Conservation (phyloP, 352 stramenopile genomes). For the Peronospora tabacina region DNA sequence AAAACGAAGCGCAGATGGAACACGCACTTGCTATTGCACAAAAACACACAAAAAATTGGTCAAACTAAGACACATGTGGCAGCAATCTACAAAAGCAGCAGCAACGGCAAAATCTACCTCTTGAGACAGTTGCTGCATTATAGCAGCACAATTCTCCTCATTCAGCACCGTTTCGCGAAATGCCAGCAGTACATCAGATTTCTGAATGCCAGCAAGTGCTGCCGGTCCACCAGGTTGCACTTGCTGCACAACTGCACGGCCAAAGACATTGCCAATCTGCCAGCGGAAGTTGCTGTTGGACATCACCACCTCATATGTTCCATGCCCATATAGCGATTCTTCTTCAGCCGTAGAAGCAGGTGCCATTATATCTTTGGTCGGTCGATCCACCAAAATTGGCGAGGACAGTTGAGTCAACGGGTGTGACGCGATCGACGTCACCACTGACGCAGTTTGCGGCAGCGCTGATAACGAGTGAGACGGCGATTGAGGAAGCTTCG, state of each 20-base stretch:
- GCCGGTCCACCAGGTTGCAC: constrained; percentile 61
- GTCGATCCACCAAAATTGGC: constrained; percentile 15
- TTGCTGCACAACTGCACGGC: constrained; percentile 70
- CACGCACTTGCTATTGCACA: constrained; percentile 36
- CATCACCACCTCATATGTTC: constrained; percentile 81
- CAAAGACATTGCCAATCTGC: constrained; percentile 82
- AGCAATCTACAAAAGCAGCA: neutral
- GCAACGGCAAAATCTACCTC: constrained; percentile 37
- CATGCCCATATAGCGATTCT: constrained; percentile 47
- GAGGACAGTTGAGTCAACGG: constrained; percentile 47
- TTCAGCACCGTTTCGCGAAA: constrained; percentile 68
- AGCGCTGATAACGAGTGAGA: constrained; percentile 32
- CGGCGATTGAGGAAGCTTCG: constrained; percentile 16
- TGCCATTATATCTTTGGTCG: constrained; percentile 3
- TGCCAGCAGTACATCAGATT: constrained; percentile 75
- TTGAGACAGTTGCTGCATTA: constrained; percentile 71
- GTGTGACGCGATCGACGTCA: constrained; percentile 47
- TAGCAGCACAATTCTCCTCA: constrained; percentile 64
- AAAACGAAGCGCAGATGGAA: constrained; percentile 63
- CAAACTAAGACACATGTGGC: constrained; percentile 4
- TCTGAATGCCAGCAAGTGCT: constrained; percentile 64
- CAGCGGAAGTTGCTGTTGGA: constrained; percentile 63
- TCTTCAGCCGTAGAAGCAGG: constrained; percentile 9
- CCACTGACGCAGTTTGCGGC: constrained; percentile 29
- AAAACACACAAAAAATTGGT: constrained; percentile 6